A percentile compares a stretch with the other conserved stretches of the same genome.
These are phyloP conservation scores for Cryptococcus depauperatus DNA, from an alignment of 1,284 basidiomycete species.

Conservation along the genomic window DNA sequence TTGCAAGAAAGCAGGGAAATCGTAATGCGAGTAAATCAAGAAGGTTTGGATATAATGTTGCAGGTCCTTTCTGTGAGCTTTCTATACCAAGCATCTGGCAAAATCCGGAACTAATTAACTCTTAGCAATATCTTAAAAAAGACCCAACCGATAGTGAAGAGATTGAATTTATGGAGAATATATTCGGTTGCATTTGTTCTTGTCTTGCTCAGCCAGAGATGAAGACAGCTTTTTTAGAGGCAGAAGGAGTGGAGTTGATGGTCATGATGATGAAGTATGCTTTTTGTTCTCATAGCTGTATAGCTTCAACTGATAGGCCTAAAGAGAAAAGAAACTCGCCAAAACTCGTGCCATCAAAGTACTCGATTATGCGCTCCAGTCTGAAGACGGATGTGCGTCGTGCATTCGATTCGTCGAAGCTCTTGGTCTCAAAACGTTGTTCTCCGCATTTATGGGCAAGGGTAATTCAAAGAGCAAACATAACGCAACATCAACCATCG, in stretches of 20 bases:
- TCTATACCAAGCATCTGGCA: not conserved
- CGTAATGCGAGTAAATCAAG: conserved; percentile 57
- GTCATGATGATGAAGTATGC: conserved; percentile 85
- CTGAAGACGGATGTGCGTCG: conserved; percentile 60
- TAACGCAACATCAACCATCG: conserved; percentile 59
- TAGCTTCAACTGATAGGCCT: not conserved
- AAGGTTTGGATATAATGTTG: conserved; percentile 72
- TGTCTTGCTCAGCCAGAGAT: conserved; percentile 63
- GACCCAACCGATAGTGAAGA: conserved; percentile 83
- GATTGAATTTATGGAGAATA: conserved; percentile 93
- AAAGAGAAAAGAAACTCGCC: conserved; percentile 71
- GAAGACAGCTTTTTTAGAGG: conserved; percentile 74
- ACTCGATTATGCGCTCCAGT: conserved; percentile 83
- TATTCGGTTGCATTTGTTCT: conserved; percentile 83
- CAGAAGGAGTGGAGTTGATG: conserved; percentile 95
- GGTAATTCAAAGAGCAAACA: conserved; percentile 7
- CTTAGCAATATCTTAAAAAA: conserved; percentile 73
- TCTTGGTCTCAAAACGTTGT: conserved; percentile 78
- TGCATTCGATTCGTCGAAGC: conserved; percentile 84
- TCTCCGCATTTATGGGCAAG: conserved; percentile 68
- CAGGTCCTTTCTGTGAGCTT: conserved; percentile 68
- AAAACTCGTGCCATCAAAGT: conserved; percentile 78
- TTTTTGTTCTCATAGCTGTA: not conserved
- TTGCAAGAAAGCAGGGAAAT: conserved; percentile 65
- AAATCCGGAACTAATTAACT: not conserved